Evolutionary conservation across 2,329 filamentous ascomycete species (phyloP).

Genomic region (Cladosporium sp.): DNA sequence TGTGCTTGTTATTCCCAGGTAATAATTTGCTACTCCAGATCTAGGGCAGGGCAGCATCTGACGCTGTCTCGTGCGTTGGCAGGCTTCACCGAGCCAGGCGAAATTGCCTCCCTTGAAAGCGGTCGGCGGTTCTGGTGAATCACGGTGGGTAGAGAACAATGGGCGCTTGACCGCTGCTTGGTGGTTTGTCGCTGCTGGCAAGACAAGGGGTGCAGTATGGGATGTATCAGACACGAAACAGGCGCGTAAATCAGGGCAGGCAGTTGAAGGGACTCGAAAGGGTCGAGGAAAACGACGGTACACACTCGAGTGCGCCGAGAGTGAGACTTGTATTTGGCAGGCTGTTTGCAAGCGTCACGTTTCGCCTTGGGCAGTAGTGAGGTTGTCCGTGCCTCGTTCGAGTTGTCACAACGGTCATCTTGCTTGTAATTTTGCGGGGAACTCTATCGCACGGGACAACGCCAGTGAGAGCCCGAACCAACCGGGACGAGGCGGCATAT

Average conservation of each 20-base stretch:
- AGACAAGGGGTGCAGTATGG: background rate
- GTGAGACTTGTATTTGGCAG: background rate
- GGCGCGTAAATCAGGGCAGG: background rate
- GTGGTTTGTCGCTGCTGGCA: background rate
- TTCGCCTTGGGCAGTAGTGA: background rate
- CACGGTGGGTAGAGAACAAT: background rate
- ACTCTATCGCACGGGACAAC: background rate
- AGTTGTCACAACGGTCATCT: background rate
- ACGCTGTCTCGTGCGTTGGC: background rate
- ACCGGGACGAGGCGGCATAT: no score
- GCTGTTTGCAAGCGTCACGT: background rate
- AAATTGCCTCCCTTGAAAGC: no score
- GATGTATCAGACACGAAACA: background rate
- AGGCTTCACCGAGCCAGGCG: no score
- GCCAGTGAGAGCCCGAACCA: background rate
- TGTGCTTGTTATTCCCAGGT: background rate
- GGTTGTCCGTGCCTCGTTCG: background rate
- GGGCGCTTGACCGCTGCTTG: background rate
- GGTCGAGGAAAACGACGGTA: background rate
- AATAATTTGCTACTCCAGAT: no score
- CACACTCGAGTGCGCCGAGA: background rate
- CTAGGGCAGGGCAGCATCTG: conserved; percentile 7
- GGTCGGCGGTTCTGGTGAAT: background rate
- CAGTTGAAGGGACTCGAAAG: background rate
- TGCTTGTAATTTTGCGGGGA: background rate